Evolutionary conservation across 768 basidiomycete species (phyloP).

Genomic region (Auricularia sp.): DNA sequence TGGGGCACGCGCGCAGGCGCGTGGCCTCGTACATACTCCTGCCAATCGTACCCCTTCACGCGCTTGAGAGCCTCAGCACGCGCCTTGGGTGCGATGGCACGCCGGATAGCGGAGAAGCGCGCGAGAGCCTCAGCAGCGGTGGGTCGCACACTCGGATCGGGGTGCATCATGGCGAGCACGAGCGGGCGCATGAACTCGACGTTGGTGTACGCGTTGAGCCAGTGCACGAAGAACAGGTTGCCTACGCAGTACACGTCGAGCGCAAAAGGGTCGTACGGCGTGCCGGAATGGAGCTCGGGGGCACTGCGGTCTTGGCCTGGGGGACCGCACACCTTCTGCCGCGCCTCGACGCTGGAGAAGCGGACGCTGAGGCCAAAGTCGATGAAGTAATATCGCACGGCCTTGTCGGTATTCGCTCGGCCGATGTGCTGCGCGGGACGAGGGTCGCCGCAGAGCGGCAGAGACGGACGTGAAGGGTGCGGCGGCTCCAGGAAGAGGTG

Average conservation of each 20-base stretch:
- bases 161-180: slow-evolving; percentile 17
- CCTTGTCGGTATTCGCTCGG: slow-evolving; percentile 10
- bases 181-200: slow-evolving; percentile 21
- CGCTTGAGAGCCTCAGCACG: neutral
- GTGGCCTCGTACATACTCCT: neutral
- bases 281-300: neutral
- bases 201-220: slow-evolving; percentile 10
- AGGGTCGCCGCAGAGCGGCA: neutral
- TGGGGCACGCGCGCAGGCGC: neutral
- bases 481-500: slow-evolving; percentile 6
- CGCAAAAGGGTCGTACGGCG: slow-evolving; percentile 6
- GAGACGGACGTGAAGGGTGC: slow-evolving; percentile 5
- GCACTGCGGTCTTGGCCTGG: neutral
- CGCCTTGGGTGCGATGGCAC: neutral
- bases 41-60: neutral
- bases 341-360: slow-evolving; percentile 9
- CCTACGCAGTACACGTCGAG: slow-evolving; percentile 8
- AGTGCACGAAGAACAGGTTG: slow-evolving; percentile 1
- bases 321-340: neutral
- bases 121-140: slow-evolving; percentile 13
- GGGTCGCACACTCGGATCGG: slow-evolving; percentile 19
- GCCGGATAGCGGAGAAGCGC: slow-evolving; percentile 8
- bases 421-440: neutral
- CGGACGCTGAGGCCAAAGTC: slow-evolving; percentile 24
- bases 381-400: slow-evolving; percentile 31